Evolutionary conservation across 1,139 yeast species (phyloP).

Genomic region (Yamadazyma kanchanaburiensis): DNA sequence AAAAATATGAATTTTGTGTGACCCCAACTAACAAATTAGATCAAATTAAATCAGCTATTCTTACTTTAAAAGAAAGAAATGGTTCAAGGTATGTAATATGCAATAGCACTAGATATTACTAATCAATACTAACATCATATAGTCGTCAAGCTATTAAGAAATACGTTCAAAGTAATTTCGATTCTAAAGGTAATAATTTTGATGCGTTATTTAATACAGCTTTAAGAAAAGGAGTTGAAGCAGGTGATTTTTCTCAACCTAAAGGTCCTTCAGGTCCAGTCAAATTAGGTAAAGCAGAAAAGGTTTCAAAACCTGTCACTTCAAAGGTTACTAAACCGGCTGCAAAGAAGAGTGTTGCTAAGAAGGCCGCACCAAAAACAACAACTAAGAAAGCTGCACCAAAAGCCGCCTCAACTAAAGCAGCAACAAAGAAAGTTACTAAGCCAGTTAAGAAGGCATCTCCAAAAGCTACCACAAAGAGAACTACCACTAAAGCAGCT

Average conservation of each 20-base stretch:
- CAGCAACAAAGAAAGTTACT: conserved; percentile 6
- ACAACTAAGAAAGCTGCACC: conserved; percentile 7
- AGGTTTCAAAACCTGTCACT: conserved; percentile 18
- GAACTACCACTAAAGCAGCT: conserved; percentile 16
- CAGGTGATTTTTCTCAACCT: conserved; percentile 79
- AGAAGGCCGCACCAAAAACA: conserved; percentile 3
- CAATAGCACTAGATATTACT: background rate
- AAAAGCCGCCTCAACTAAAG: conserved; percentile 7
- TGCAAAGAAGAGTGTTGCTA: conserved; percentile 8
- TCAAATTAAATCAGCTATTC: conserved; percentile 73
- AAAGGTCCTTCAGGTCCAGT: conserved; percentile 83
- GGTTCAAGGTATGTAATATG: conserved; percentile 63
- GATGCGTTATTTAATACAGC: conserved; percentile 78
- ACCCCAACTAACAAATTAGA: conserved; percentile 33
- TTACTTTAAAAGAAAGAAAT: conserved; percentile 71
- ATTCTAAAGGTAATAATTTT: conserved; percentile 59
- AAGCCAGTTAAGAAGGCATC: conserved; percentile 15
- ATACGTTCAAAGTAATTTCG: conserved; percentile 61
- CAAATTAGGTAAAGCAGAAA: conserved; percentile 34
- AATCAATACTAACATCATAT: conserved; percentile 13
- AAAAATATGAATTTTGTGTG: background rate
- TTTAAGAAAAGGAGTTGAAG: conserved; percentile 74
- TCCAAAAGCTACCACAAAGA: conserved; percentile 6
- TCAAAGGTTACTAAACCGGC: conserved; percentile 19
- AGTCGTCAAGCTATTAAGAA: conserved; percentile 77